Percentiles rank a stretch among this genome's conserved stretches.
These are phyloP conservation scores for Lumnitzera littorea DNA, from an alignment of 345 rosid species.

Conservation along the genomic window DNA sequence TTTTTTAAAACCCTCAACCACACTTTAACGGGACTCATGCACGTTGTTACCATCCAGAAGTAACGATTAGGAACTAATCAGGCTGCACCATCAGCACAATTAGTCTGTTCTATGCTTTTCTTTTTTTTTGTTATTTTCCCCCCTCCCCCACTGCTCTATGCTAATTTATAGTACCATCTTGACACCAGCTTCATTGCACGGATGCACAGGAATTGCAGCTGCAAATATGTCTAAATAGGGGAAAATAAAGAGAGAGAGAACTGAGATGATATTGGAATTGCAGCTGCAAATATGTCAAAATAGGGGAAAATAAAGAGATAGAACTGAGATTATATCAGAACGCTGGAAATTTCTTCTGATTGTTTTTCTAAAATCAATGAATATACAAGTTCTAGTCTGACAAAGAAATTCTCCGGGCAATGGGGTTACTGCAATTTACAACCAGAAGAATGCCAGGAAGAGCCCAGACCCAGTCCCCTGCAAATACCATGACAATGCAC, in stretches of 20 bases:
- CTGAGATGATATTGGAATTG: background rate
- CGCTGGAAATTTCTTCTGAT: too few species aligned
- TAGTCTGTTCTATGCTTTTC: too few species aligned
- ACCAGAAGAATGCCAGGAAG: constrained; percentile 3
- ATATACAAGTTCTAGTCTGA: constrained; percentile 7
- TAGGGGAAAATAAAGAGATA: constrained; percentile 10
- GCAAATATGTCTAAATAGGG: constrained; percentile 4
- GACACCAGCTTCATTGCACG: too few species aligned
- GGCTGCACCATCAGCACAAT: too few species aligned
- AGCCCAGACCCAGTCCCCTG: constrained; percentile 2
- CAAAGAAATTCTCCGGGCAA: background rate
- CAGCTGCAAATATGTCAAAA: background rate
- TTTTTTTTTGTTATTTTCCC: too few species aligned
- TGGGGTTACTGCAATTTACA: background rate
- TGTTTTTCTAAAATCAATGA: constrained; percentile 1
- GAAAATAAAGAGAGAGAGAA: constrained; percentile 9
- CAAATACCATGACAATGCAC: background rate
- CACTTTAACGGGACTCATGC: too few species aligned
- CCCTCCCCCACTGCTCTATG: too few species aligned
- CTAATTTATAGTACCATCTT: too few species aligned
- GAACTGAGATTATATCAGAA: background rate
- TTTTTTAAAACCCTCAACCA: too few species aligned
- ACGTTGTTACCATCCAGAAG: too few species aligned
- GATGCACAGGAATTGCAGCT: background rate
- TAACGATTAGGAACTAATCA: too few species aligned